Base-by-base conservation (phyloP, 106 monocot species). In the Alisma plantagoaquatica region DNA sequence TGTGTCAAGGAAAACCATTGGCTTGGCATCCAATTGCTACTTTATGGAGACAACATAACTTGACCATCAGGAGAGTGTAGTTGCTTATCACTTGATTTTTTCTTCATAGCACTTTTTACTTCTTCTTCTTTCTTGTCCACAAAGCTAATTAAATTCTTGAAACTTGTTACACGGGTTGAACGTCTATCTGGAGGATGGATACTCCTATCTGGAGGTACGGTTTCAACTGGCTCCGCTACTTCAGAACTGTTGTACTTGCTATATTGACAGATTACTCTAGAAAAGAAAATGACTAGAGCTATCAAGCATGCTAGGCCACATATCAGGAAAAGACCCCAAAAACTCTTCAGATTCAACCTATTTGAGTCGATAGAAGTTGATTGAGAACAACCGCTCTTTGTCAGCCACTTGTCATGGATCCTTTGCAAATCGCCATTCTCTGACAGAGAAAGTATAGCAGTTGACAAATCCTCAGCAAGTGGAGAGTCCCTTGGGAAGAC, bases 401-500 rank as follows among this genome's bases (percentile, higher is more conserved):
- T 63, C 21, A 90, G 42, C 89, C 89, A 99, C 38, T 86, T 77
- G 54, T 99, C 98, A 2, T 77, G 90, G 26, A 99, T 99, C 23
- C 70, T 78, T 54, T 99, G 90, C 44, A 99, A 90, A 17, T 90
- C 79, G 4, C 90, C 98, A 21, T 54, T 86, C 49, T 99, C 98
- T 16, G 98, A 99, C 21, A 90, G 54, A 47, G 64, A 26, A 12
- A 99, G 77, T 19, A 99, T 90, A 22, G 90, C 86, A 7, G 98
- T 99, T 23, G 98, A 99, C 16, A 99, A 41, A 52, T 99, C 98
- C 18, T 64, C 65, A 28, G 85, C 85, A 18, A 99, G 74, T 59
- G 90, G 98, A 33, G 98, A 90, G 63, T 99, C 90, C 55, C 82
- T 86, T 26, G 70, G 98, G 63, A 99, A 99, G 44, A 80, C 98